Evolutionary conservation across 805 yeast genomes (phyloP).

Genomic region (Wickerhamiella kurtzmanii): DNA sequence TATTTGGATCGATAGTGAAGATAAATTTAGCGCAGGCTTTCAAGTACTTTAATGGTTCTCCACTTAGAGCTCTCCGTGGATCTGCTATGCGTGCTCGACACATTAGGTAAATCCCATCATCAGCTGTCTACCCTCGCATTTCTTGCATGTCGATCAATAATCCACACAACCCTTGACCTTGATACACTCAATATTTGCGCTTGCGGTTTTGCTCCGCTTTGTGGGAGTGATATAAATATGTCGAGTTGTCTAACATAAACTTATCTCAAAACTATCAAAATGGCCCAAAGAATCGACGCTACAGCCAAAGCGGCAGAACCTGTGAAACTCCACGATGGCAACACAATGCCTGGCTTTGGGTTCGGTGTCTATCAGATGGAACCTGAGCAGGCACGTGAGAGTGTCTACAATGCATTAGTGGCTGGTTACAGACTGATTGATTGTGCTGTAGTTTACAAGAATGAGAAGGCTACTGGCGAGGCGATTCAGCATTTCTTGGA

Average conservation of each 20-base stretch:
- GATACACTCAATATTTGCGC: not conserved
- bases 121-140: too few species aligned
- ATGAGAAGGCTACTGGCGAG: slow-evolving; percentile 51
- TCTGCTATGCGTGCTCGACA: too few species aligned
- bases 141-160: too few species aligned
- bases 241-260: not conserved
- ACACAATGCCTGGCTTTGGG: slow-evolving; percentile 39
- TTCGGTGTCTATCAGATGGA: not conserved
- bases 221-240: not conserved
- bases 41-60: not conserved
- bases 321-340: not conserved
- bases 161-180: not conserved
- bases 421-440: slow-evolving; percentile 41
- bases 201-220: not conserved
- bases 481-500: slow-evolving; percentile 22
- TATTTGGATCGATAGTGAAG: not conserved
- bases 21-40: not conserved
- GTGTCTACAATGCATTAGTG: not conserved
- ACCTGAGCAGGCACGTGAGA: not conserved
- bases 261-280: not conserved
- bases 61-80: too few species aligned
- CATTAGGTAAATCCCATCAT: too few species aligned
- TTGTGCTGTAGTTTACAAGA: slow-evolving; percentile 55
- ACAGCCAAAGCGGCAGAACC: not conserved
- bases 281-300: not conserved